Conservation (phyloP, 495 filamentous ascomycete genomes). For the Patellaria atrata region DNA sequence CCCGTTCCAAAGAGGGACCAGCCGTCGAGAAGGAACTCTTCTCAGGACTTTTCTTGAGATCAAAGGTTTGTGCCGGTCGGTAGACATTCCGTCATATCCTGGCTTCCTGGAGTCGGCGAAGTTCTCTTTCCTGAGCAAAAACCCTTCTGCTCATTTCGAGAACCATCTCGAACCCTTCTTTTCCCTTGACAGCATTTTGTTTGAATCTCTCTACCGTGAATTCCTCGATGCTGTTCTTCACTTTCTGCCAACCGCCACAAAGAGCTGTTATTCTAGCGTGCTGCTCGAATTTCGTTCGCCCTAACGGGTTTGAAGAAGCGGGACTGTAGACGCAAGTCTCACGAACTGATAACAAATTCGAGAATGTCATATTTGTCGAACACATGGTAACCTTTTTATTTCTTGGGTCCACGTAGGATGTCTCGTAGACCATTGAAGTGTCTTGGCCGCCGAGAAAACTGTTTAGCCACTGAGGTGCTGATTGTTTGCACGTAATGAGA, state of each 20-base stretch:
- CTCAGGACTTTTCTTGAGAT: too few species aligned
- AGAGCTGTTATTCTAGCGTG: conserved; percentile 84
- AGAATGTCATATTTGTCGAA: conserved; percentile 79
- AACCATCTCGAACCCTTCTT: conserved; percentile 87
- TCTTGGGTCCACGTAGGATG: conserved; percentile 77
- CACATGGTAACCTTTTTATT: conserved; percentile 84
- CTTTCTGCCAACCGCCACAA: conserved; percentile 89
- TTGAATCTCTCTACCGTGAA: conserved; percentile 73
- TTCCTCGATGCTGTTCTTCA: conserved; percentile 88
- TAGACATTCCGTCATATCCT: conserved; percentile 2
- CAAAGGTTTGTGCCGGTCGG: too few species aligned
- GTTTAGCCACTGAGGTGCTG: conserved; percentile 73
- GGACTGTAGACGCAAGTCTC: conserved; percentile 83
- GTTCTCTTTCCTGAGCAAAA: conserved; percentile 74
- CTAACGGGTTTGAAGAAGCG: conserved; percentile 33
- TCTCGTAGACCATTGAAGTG: conserved; percentile 81
- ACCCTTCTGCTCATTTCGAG: conserved; percentile 86
- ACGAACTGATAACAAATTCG: conserved; percentile 71
- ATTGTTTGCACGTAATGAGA: conserved; percentile 87
- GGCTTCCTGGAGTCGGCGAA: conserved; percentile 9
- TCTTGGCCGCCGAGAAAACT: conserved; percentile 60
- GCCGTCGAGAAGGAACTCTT: too few species aligned
- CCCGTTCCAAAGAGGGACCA: too few species aligned
- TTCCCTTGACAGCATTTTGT: conserved; percentile 79
- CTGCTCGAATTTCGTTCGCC: conserved; percentile 69